Evolutionary conservation across 495 filamentous ascomycete genomes (phyloP).

Genomic region (Parachaetomium inaequale): DNA sequence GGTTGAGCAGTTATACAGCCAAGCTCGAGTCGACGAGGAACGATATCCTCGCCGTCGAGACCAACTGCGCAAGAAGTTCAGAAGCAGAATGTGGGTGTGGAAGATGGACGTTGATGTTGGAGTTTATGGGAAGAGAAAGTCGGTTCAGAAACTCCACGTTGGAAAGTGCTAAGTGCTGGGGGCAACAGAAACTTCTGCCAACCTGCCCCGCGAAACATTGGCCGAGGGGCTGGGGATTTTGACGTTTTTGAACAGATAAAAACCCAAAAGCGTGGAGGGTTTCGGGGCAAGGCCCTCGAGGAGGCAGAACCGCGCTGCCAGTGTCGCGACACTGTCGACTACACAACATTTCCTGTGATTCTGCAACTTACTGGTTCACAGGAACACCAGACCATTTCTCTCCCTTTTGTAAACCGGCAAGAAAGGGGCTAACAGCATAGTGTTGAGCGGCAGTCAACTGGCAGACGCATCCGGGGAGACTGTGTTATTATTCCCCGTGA

Average conservation of each 20-base stretch:
- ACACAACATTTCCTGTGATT: neutral
- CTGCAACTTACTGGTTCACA: neutral
- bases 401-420: too few species aligned
- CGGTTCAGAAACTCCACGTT: neutral
- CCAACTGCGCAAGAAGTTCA: neutral
- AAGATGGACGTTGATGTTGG: neutral
- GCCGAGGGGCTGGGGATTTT: neutral
- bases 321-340: neutral
- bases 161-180: neutral
- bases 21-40: neutral
- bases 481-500: too few species aligned
- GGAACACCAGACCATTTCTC: neutral
- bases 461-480: too few species aligned
- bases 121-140: constrained; percentile 4
- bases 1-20: constrained; percentile 1
- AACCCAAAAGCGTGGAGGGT: neutral
- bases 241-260: neutral
- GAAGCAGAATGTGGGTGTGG: constrained; percentile 5
- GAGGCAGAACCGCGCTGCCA: neutral
- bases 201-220: neutral
- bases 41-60: neutral
- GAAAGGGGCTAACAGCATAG: too few species aligned
- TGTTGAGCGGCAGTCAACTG: too few species aligned
- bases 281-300: neutral
- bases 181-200: neutral